A percentile compares a stretch with the other conserved stretches of the same genome.
These are phyloP conservation scores for Auriscalpium vulgare DNA, from an alignment of 768 basidiomycete genomes.

Conservation along the genomic window DNA sequence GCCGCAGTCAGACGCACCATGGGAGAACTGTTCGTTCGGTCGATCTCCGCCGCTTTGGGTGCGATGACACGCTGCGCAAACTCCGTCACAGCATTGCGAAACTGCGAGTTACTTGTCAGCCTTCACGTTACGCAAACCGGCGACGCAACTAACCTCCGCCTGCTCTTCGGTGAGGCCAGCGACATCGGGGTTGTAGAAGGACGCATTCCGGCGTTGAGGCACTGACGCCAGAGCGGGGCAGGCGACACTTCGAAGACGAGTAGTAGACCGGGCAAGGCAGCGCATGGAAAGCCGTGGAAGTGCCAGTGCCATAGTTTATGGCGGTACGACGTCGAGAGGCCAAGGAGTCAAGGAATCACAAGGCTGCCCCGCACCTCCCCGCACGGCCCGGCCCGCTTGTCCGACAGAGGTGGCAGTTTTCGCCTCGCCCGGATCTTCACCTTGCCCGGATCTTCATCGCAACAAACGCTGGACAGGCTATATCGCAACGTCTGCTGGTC, in stretches of 20 bases:
- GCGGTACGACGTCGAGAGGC: too few species aligned
- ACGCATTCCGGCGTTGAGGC: slow-evolving; percentile 25
- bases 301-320: too few species aligned
- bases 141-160: slow-evolving; percentile 48
- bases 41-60: slow-evolving; percentile 79
- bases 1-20: slow-evolving; percentile 33
- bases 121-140: neutral
- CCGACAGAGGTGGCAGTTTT: too few species aligned
- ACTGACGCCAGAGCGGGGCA: too few species aligned
- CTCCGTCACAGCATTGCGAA: slow-evolving; percentile 66
- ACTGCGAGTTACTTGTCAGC: slow-evolving; percentile 37
- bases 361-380: too few species aligned
- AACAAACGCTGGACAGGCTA: neutral
- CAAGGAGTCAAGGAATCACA: too few species aligned
- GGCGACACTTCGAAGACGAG: too few species aligned
- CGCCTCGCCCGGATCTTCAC: neutral
- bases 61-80: slow-evolving; percentile 83
- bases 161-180: slow-evolving; percentile 79
- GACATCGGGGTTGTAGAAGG: slow-evolving; percentile 63
- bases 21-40: slow-evolving; percentile 79
- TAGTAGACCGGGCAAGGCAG: too few species aligned
- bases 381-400: too few species aligned
- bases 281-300: too few species aligned
- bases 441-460: neutral
- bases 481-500: neutral